phyloP scores from a whole-genome alignment of 2,329 filamentous ascomycete species.

The Penicillium digitatum region DNA sequence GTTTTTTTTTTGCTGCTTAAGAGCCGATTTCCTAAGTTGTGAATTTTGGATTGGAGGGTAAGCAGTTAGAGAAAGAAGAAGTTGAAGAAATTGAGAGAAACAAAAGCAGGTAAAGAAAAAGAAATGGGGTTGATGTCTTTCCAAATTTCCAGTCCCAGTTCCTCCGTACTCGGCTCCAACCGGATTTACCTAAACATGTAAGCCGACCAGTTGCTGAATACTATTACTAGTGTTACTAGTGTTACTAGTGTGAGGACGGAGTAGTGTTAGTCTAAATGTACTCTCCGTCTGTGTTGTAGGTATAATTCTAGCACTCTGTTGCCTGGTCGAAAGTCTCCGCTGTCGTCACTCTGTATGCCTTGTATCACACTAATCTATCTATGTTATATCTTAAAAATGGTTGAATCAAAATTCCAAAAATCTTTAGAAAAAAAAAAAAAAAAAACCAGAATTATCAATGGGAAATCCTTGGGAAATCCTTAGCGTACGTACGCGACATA shows the following conservation, averaged over 20 bases:
- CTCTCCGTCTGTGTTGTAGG: too few relatives aligned
- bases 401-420: too few relatives aligned
- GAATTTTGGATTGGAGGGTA: not conserved
- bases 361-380: too few relatives aligned
- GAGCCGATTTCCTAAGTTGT: too few relatives aligned
- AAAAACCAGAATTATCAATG: too few relatives aligned
- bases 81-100: not conserved
- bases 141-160: too few relatives aligned
- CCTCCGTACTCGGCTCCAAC: not conserved
- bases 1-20: not conserved
- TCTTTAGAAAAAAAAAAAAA: too few relatives aligned
- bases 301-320: too few relatives aligned
- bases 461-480: not conserved
- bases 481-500: constrained; percentile 17
- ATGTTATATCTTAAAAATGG: too few relatives aligned
- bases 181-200: not conserved
- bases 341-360: too few relatives aligned
- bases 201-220: too few relatives aligned
- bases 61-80: not conserved
- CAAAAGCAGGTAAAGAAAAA: not conserved
- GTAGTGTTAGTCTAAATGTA: not conserved
- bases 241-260: too few relatives aligned
- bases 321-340: not conserved
- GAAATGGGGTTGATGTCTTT: not conserved
- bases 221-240: not conserved